Evolutionary conservation across 2,329 filamentous ascomycete species (phyloP).

Genomic region (Dothistroma pini): DNA sequence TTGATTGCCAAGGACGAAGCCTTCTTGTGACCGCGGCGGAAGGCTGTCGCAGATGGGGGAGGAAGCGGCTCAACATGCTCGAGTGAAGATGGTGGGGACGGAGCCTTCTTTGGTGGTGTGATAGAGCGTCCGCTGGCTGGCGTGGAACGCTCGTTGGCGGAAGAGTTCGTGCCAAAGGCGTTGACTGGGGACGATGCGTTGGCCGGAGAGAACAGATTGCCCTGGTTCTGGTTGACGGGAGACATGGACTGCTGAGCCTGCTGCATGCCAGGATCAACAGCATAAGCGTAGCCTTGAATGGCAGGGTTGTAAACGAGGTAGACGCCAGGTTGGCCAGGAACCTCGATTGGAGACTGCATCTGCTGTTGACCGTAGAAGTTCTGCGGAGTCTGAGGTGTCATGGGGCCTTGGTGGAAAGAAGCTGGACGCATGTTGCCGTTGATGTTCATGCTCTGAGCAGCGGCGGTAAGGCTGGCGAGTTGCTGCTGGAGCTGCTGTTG

Average conservation of each 20-base stretch:
- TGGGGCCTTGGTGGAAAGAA: constrained; percentile 27
- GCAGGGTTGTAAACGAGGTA: constrained; percentile 81
- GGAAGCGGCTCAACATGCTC: constrained; percentile 71
- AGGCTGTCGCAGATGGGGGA: constrained; percentile 83
- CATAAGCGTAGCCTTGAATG: constrained; percentile 79
- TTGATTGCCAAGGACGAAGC: constrained; percentile 64
- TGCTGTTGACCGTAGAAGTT: constrained; percentile 64
- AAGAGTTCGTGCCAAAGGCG: constrained; percentile 75
- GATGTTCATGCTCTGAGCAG: constrained; percentile 72
- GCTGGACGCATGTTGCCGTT: constrained; percentile 37
- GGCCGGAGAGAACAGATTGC: constrained; percentile 23
- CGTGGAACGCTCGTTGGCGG: constrained; percentile 53
- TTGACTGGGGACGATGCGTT: constrained; percentile 38
- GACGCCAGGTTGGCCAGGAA: constrained; percentile 68
- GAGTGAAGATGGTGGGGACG: constrained; percentile 56
- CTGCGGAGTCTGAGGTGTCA: constrained; percentile 54
- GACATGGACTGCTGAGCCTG: constrained; percentile 39
- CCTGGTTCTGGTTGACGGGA: constrained; percentile 30
- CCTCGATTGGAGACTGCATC: constrained; percentile 61
- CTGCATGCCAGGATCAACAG: constrained; percentile 63
- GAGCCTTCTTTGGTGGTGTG: constrained; percentile 58
- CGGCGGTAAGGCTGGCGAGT: constrained; percentile 75
- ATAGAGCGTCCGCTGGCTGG: constrained; percentile 59
- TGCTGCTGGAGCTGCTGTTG: constrained; percentile 95
- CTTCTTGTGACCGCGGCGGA: constrained; percentile 94